Evolutionary conservation across 2,329 filamentous ascomycete genomes (phyloP).

Genomic region (Pseudogymnoascus sp.): DNA sequence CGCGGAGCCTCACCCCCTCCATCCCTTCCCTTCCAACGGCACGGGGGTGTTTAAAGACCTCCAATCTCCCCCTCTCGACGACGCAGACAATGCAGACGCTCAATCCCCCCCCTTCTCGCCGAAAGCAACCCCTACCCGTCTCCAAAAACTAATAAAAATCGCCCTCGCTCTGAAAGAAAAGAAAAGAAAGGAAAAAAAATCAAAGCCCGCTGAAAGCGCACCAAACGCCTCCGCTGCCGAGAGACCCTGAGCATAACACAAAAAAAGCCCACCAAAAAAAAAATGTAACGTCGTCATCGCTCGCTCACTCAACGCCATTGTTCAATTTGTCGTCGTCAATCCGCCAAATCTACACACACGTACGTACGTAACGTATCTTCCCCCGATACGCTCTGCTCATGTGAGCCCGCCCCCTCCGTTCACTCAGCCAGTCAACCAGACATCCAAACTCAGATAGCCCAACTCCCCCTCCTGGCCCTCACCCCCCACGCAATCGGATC

Average conservation of each 20-base stretch:
- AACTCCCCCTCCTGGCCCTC: conserved; percentile 57
- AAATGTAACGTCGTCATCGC: not conserved
- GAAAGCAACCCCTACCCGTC: no score
- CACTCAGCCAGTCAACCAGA: not conserved
- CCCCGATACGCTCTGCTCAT: not conserved
- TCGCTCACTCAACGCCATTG: not conserved
- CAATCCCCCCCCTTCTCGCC: not conserved
- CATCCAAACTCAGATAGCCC: conserved; percentile 47
- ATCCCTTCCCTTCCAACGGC: no score
- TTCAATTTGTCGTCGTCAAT: not conserved
- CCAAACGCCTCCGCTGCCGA: not conserved
- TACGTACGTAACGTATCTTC: not conserved
- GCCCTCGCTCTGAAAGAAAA: not conserved
- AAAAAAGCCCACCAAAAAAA: not conserved
- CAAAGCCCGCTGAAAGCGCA: not conserved
- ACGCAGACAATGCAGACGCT: not conserved
- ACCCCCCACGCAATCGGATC: conserved; percentile 59
- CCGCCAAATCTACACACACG: not conserved
- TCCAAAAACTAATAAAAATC: not conserved
- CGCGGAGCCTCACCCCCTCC: not conserved
- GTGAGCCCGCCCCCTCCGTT: not conserved
- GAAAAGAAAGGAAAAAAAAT: not conserved
- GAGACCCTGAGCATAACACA: not conserved
- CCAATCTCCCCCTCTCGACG: not conserved
- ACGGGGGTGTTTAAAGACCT: not conserved